Evolutionary conservation across 108 stramenopile genomes (phyloP).

Genomic region (Mediolabrus comicus): DNA sequence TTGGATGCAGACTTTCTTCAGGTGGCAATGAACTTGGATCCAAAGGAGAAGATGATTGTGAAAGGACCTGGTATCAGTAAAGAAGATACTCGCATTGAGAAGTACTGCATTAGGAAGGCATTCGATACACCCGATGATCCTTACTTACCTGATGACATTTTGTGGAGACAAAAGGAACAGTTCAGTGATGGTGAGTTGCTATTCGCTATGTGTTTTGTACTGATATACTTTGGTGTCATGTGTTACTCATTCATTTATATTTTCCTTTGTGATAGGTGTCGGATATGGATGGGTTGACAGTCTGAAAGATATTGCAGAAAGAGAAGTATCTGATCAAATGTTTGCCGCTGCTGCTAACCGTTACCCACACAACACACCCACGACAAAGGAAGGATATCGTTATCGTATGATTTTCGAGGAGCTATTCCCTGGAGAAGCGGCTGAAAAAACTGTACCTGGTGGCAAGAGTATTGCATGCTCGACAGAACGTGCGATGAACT

Average conservation of each 20-base stretch:
- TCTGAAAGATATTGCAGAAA: conserved; percentile 89
- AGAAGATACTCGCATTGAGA: conserved; percentile 90
- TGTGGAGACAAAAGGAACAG: conserved; percentile 99
- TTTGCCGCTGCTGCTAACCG: conserved; percentile 89
- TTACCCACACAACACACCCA: conserved; percentile 97
- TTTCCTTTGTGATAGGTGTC: conserved; percentile 61
- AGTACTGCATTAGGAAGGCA: conserved; percentile 96
- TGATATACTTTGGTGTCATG: not conserved
- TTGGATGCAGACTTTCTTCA: conserved; percentile 97
- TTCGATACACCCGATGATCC: conserved; percentile 99
- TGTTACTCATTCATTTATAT: not conserved
- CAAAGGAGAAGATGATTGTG: conserved; percentile 93
- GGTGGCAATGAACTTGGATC: conserved; percentile 94
- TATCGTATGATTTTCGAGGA: conserved; percentile 98
- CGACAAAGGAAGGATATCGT: conserved; percentile 97
- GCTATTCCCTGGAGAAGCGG: conserved; percentile 95
- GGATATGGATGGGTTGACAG: conserved; percentile 98
- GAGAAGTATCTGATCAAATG: conserved; percentile 91
- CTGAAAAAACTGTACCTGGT: conserved; percentile 94
- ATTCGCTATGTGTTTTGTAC: not conserved
- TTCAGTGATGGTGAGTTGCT: conserved; percentile 89
- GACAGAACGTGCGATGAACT: conserved; percentile 95
- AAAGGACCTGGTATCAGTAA: conserved; percentile 71
- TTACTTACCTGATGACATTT: conserved; percentile 94
- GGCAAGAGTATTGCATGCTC: conserved; percentile 98